Evolutionary conservation across 2,329 filamentous ascomycete species (phyloP), one percentile per base, ranked within the genome.

Genomic region (Alternaria consortialis): DNA sequence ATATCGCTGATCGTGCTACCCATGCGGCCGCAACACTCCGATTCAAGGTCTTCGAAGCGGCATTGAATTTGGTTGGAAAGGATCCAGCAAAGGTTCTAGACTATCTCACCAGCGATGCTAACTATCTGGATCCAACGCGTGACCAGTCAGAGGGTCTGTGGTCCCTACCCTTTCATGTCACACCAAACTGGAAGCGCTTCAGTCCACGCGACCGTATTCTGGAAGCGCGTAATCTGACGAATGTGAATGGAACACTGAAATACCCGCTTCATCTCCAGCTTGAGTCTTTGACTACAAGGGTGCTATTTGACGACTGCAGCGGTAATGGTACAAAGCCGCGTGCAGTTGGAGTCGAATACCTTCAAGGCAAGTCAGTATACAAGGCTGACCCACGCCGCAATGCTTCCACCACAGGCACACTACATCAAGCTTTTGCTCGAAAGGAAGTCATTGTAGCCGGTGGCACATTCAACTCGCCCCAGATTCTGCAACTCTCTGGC

Each of bases 401-500:
- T 42, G 63, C 62, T 5, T 61, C 55, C n/a, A 59, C 52, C 34
- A 54, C 17, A 15, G 57, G 62, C 5, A 63, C 55, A 4, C 44
- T 29, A 8, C 58, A 44, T 13, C 58, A 53, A 13, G 66, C 63
- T 5, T 66, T 68, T 53, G 73, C 72, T 20, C 56, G 57, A 23
- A 69, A 68, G 54, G 67, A 68, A 51, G 62, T 68, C 34, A 68
- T 71, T 17, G 56, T 68, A 11, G 43, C 64, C 13, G 65, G 63
- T 5, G 87, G 87, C 7, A 83, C 86, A 0, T 89, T 86, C 74
- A 86, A 89, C 74, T 84, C 84, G 1, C 87, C 87, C 2, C 87
- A 90, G 74, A 73, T 90, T 4, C 83, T 90, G 5, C 85, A 88
- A 76, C 83, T 90, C 0, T 86, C 82, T 58, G 88, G 88, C 9